Evolutionary conservation across 2,329 filamentous ascomycete genomes (phyloP).

Genomic region (Colletotrichum higginsianum): DNA sequence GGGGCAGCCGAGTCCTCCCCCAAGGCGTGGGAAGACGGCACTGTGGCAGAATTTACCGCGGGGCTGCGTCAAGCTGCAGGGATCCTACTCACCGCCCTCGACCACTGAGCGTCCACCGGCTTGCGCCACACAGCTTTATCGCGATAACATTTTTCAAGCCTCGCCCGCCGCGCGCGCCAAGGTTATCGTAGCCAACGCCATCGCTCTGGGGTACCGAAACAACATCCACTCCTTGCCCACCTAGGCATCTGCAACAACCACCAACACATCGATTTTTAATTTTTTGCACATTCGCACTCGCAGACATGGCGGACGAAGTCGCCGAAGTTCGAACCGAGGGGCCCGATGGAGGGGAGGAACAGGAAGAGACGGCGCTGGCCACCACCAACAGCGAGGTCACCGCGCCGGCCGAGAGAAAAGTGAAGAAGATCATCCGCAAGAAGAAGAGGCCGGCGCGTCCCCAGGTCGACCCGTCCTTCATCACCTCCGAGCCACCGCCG

Average conservation of each 20-base stretch:
- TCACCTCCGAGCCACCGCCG: slow-evolving; percentile 87
- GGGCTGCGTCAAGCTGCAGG: slow-evolving; percentile 36
- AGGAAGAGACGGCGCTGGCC: slow-evolving; percentile 48
- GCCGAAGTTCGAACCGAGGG: slow-evolving; percentile 20
- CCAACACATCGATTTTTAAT: background rate
- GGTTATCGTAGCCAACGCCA: slow-evolving; percentile 17
- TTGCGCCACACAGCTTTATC: slow-evolving; percentile 41
- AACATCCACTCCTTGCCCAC: slow-evolving; percentile 3
- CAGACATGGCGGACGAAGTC: slow-evolving; percentile 38
- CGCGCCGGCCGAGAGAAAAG: slow-evolving; percentile 70
- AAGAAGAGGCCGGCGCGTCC: slow-evolving; percentile 91
- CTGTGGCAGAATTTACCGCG: slow-evolving; percentile 41
- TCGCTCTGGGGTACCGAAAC: background rate
- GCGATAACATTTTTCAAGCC: slow-evolving; percentile 35
- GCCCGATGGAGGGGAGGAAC: slow-evolving; percentile 9
- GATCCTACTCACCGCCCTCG: slow-evolving; percentile 29
- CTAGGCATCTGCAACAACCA: background rate
- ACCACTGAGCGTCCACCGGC: slow-evolving; percentile 1
- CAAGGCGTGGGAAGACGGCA: slow-evolving; percentile 30
- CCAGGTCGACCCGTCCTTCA: slow-evolving; percentile 88
- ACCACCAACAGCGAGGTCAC: slow-evolving; percentile 61
- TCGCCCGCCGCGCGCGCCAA: slow-evolving; percentile 5
- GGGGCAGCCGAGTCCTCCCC: slow-evolving; percentile 34
- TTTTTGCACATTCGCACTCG: background rate
- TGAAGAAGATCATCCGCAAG: slow-evolving; percentile 92